phyloP scores from a whole-genome alignment of 2,329 filamentous ascomycete genomes.

The Cladobotryum protrusum region DNA sequence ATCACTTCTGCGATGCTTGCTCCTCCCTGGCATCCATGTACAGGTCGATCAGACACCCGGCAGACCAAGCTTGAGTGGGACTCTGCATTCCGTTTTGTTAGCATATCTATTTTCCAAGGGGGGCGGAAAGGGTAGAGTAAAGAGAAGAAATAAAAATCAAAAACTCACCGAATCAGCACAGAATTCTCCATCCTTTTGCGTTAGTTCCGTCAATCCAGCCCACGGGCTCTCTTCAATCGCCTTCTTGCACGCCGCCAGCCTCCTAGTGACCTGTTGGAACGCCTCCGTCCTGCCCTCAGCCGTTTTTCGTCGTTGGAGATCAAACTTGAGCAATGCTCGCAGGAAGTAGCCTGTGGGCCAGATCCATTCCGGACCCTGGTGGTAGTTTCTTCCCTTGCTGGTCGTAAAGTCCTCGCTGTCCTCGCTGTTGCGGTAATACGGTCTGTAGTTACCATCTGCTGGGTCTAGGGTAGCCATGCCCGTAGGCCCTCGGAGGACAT shows the following conservation, averaged over 20 bases:
- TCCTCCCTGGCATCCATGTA: constrained; percentile 80
- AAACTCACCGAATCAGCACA: constrained; percentile 79
- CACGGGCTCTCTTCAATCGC: constrained; percentile 75
- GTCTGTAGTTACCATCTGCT: constrained; percentile 83
- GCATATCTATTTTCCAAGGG: neutral
- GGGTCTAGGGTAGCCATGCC: constrained; percentile 97
- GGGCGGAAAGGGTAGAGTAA: neutral
- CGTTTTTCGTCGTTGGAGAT: constrained; percentile 60
- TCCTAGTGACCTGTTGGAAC: constrained; percentile 87
- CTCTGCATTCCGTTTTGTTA: constrained; percentile 46
- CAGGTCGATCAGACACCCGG: constrained; percentile 87
- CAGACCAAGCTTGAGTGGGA: constrained; percentile 94
- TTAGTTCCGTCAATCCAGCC: constrained; percentile 89
- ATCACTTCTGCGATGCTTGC: constrained; percentile 24
- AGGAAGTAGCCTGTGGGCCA: constrained; percentile 98
- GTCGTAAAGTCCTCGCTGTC: constrained; percentile 89
- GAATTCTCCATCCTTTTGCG: constrained; percentile 77
- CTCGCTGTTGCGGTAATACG: constrained; percentile 91
- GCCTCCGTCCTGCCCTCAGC: constrained; percentile 69
- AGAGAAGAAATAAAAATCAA: constrained; percentile 5
- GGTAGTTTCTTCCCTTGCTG: constrained; percentile 92
- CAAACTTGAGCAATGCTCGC: constrained; percentile 84
- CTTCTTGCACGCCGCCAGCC: constrained; percentile 76
- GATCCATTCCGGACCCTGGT: constrained; percentile 96
- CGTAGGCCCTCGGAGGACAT: constrained; percentile 72